Evolutionary conservation across 495 filamentous ascomycete species (phyloP).

Genomic region (Margaritispora aquatica): DNA sequence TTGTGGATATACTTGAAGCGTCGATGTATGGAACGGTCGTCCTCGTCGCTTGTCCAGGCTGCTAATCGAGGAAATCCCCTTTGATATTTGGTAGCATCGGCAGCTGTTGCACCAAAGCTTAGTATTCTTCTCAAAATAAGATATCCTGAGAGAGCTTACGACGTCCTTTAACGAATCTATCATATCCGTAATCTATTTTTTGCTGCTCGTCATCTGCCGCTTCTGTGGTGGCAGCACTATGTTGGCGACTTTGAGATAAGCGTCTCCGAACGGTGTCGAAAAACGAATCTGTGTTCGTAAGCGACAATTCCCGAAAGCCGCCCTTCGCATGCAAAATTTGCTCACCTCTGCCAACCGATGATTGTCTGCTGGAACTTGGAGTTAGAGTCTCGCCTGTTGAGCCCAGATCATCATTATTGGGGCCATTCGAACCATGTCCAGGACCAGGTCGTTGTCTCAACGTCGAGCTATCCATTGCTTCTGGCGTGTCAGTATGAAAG

Average conservation of each 20-base stretch:
- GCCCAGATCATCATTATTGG: background rate
- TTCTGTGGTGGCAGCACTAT: background rate
- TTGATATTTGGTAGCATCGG: background rate
- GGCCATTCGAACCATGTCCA: background rate
- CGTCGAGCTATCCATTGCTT: background rate
- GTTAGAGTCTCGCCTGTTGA: background rate
- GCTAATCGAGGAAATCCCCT: background rate
- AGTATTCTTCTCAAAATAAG: background rate
- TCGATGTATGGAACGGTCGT: background rate
- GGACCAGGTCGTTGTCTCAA: background rate
- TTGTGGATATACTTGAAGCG: background rate
- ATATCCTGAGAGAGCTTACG: background rate
- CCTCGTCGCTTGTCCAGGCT: background rate
- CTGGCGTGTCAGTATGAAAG: background rate
- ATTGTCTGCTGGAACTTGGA: background rate
- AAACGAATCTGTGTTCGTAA: background rate
- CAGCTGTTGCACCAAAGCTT: too few species aligned
- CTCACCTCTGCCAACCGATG: background rate
- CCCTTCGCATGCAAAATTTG: background rate
- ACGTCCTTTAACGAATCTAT: background rate
- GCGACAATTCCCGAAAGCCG: background rate
- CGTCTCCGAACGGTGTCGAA: background rate
- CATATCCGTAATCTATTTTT: background rate
- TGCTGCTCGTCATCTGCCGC: background rate
- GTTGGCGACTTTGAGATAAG: background rate